Conservation (phyloP, 768 basidiomycete genomes). For the Paxillus ammoniavirescens region DNA sequence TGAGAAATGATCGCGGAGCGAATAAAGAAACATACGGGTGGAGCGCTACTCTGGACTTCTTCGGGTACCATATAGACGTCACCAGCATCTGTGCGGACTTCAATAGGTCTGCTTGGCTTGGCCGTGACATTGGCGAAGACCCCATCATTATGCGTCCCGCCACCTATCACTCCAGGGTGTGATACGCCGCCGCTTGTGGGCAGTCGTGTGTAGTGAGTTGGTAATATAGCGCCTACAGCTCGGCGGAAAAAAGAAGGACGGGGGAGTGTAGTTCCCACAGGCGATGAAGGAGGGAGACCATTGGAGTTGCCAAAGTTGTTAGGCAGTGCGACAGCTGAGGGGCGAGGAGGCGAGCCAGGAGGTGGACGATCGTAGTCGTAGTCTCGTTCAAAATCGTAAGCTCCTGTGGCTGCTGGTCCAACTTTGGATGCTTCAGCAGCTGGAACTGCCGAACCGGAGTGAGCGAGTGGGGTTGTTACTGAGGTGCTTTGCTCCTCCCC, state of each 20-base stretch:
- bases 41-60: conserved; percentile 74
- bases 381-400: conserved; percentile 80
- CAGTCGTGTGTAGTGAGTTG: conserved; percentile 59
- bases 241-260: conserved; percentile 56
- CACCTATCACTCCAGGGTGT: conserved; percentile 44
- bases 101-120: conserved; percentile 60
- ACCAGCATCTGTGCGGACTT: conserved; percentile 52
- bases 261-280: conserved; percentile 33
- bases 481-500: conserved; percentile 35
- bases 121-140: conserved; percentile 95
- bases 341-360: conserved; percentile 73
- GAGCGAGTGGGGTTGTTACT: conserved; percentile 39
- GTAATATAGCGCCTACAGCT: conserved; percentile 56
- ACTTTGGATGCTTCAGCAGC: conserved; percentile 17
- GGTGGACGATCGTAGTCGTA: conserved; percentile 70
- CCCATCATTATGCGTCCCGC: conserved; percentile 83
- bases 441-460: conserved; percentile 13
- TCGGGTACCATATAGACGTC: conserved; percentile 70
- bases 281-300: conserved; percentile 54
- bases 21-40: conserved; percentile 63
- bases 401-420: conserved; percentile 25
- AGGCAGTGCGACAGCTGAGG: conserved; percentile 54
- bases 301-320: conserved; percentile 76
- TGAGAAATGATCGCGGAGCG: not conserved
- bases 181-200: conserved; percentile 39